Evolutionary conservation across 176 grass and related monocot species (phyloP), one percentile per base, ranked within the genome.

Genomic region (Dactylis glomerata): DNA sequence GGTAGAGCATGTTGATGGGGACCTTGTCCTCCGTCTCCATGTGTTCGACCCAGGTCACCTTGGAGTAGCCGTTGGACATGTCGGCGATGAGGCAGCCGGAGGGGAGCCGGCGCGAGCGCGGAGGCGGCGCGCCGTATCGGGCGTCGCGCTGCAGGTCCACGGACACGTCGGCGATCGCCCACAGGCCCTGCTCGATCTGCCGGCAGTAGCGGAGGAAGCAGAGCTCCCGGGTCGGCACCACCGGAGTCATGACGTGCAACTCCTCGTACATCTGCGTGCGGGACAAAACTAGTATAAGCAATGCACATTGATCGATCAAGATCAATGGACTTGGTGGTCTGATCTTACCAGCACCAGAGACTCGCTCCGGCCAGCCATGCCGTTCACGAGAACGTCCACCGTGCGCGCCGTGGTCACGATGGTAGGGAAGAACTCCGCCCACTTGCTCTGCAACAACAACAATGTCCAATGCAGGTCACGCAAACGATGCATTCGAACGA

Each of bases 1-100:
- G 90, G 86, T 89, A 97, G 7, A 94, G 92, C 19, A 83, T 49
- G 81, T 94, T 90, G 55, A 91, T 71, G n/a, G 88, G 83, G 61
- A 47, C 66, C 78, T 84, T 85, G 45, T 94, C 88, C 87, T 97
- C 90, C 31, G 90, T 91, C 76, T 94, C 94, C 86, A 81, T 86
- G 76, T 97, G 94, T 68, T 97, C 94, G 1, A 94, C 90, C 94
- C 94, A 97, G 70, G 87, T 97, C 44, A 97, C 81, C 92, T 97
- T 94, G 58, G 94, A 97, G 68, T 87, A 92, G 30, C 94, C 94
- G 24, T 92, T 91, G 33, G 94, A 82, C 83, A 94, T 89, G 22
- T 97, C 94, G 17, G 91, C 85, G 81, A 97, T 94, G 62, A 97
- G 91, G 80, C 94, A 94, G 1, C 94, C 94, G 0, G 94, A 97